Evolutionary conservation across 305 asterid genomes (phyloP).

Genomic region (Striga hermonthica): DNA sequence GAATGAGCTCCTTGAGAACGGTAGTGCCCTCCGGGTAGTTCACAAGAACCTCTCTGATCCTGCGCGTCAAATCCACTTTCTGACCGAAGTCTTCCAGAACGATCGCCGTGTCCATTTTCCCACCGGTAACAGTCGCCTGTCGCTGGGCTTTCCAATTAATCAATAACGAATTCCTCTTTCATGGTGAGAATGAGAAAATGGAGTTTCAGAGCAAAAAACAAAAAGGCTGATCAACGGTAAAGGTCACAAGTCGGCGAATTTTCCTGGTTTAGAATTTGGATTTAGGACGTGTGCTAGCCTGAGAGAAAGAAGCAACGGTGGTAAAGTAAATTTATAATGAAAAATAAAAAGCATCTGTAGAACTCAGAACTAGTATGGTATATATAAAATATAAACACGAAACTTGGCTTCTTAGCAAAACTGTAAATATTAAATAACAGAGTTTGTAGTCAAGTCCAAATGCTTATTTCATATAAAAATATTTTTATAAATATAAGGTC

Average conservation of each 20-base stretch:
- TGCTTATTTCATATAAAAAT: too few relatives aligned
- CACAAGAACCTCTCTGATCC: constrained; percentile 88
- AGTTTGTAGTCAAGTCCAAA: too few relatives aligned
- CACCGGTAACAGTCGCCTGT: constrained; percentile 31
- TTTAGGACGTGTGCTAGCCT: not conserved
- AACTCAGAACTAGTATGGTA: too few relatives aligned
- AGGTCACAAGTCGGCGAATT: constrained; percentile 17
- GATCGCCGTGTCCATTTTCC: constrained; percentile 43
- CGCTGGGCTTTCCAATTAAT: constrained; percentile 26
- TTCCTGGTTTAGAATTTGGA: not conserved
- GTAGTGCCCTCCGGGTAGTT: constrained; percentile 98
- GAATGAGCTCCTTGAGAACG: constrained; percentile 85
- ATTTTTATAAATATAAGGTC: too few relatives aligned
- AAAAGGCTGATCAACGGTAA: not conserved
- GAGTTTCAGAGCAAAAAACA: constrained; percentile 1
- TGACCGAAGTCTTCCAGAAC: constrained; percentile 94
- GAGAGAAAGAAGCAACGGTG: too few relatives aligned
- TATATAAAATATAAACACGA: too few relatives aligned
- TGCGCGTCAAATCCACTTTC: constrained; percentile 89
- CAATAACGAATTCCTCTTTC: constrained; percentile 18
- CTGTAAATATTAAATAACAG: too few relatives aligned
- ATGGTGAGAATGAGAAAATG: not conserved
- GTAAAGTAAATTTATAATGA: too few relatives aligned
- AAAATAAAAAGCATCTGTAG: too few relatives aligned
- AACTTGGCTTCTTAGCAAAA: too few relatives aligned